Percentiles rank a stretch among this genome's conserved stretches.
Evolutionary conservation across 345 rosid genomes (phyloP).

Genomic region (Garcia nutans): DNA sequence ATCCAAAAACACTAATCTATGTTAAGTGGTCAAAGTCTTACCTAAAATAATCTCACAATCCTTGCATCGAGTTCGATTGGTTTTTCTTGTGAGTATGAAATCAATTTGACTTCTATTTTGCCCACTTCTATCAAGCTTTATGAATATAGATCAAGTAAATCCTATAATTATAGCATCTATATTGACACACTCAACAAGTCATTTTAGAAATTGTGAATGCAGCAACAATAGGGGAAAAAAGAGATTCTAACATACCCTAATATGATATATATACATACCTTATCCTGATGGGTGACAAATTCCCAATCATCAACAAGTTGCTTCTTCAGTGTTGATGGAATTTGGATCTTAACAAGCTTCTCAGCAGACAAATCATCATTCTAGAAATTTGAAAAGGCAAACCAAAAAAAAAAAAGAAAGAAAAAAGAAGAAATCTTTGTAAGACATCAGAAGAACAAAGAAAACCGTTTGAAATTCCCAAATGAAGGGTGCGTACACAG

Average conservation of each 20-base stretch:
- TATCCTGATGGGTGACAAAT: constrained; percentile 67
- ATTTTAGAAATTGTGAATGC: constrained; percentile 1
- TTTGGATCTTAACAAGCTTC: constrained; percentile 76
- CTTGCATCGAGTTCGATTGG: too few relatives aligned
- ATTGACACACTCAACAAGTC: constrained; percentile 6
- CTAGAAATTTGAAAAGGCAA: constrained; percentile 16
- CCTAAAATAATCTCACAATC: too few relatives aligned
- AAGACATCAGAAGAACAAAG: background rate
- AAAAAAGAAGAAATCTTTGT: background rate
- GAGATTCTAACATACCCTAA: constrained; percentile 6
- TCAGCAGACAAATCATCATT: constrained; percentile 40
- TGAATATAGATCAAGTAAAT: background rate
- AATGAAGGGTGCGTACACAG: background rate
- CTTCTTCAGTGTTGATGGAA: constrained; percentile 73
- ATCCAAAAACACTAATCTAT: too few relatives aligned
- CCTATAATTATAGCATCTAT: background rate
- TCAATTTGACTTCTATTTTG: too few relatives aligned
- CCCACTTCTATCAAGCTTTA: too few relatives aligned
- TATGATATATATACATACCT: constrained; percentile 41
- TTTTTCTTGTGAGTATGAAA: too few relatives aligned
- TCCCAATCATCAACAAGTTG: constrained; percentile 95
- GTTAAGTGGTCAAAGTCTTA: too few relatives aligned
- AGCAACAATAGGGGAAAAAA: constrained; percentile 1
- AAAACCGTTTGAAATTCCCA: background rate
- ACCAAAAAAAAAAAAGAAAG: too few relatives aligned